Evolutionary conservation across 108 stramenopile species (phyloP).

Genomic region (Fragilaria crotonensis): DNA sequence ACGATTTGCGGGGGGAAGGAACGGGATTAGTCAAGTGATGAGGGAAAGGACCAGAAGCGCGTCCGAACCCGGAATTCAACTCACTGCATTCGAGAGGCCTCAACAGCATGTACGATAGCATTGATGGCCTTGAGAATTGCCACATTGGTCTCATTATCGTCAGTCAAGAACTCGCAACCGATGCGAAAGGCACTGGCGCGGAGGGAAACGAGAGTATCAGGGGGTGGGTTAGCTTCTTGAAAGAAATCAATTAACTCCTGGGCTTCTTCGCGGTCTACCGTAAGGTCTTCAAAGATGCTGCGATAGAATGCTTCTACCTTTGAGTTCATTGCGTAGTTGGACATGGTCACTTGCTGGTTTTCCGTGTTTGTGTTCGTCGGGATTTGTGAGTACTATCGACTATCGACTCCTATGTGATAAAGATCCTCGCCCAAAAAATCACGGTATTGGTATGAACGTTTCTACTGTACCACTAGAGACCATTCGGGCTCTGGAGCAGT

Average conservation of each 20-base stretch:
- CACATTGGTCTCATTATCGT: slow-evolving; percentile 44
- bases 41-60: neutral
- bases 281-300: slow-evolving; percentile 31
- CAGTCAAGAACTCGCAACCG: slow-evolving; percentile 45
- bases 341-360: too few relatives aligned
- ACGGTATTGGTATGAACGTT: too few relatives aligned
- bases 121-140: slow-evolving; percentile 49
- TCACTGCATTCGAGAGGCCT: slow-evolving; percentile 40
- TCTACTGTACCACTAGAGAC: too few relatives aligned
- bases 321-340: slow-evolving; percentile 13
- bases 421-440: too few relatives aligned
- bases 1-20: slow-evolving; percentile 6
- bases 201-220: slow-evolving; percentile 55
- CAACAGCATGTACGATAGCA: slow-evolving; percentile 51
- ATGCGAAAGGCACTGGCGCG: slow-evolving; percentile 59
- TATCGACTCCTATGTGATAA: too few relatives aligned
- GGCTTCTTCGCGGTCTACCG: slow-evolving; percentile 31
- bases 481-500: too few relatives aligned
- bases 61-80: neutral
- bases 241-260: slow-evolving; percentile 23
- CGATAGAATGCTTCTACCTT: slow-evolving; percentile 31
- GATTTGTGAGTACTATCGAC: too few relatives aligned
- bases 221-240: slow-evolving; percentile 36
- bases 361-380: too few relatives aligned
- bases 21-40: neutral